Conservation (phyloP, 2,329 filamentous ascomycete species). For the Fusarium longipes region DNA sequence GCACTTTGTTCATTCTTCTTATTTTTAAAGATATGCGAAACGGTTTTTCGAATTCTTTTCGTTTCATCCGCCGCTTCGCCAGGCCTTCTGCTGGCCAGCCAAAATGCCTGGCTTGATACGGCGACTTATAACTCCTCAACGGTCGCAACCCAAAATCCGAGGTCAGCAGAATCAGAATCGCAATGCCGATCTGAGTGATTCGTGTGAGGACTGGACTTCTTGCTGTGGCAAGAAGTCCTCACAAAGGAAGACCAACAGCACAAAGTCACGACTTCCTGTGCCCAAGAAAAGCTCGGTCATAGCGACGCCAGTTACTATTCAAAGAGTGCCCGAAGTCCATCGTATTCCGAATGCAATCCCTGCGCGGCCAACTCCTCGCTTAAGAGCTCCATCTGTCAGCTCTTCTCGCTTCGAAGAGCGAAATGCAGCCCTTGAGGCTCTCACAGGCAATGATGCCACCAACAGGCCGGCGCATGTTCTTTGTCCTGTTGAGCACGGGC, state of each 20-base stretch:
- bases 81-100: conserved; percentile 18
- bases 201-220: conserved; percentile 37
- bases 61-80: conserved; percentile 30
- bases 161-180: conserved; percentile 18
- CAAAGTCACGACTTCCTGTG: conserved; percentile 41
- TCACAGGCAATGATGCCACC: conserved; percentile 41
- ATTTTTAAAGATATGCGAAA: conserved; percentile 36
- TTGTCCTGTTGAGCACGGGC: conserved; percentile 48
- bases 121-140: conserved; percentile 41
- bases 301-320: conserved; percentile 46
- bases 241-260: conserved; percentile 27
- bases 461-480: conserved; percentile 47
- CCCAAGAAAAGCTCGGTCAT: conserved; percentile 31
- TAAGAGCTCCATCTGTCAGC: conserved; percentile 55
- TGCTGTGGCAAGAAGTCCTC: conserved; percentile 31
- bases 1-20: conserved; percentile 6
- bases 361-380: conserved; percentile 52
- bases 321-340: conserved; percentile 54
- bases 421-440: conserved; percentile 46
- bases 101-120: conserved; percentile 44
- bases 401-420: conserved; percentile 59
- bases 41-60: conserved; percentile 16
- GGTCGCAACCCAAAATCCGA: conserved; percentile 16
- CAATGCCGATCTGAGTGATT: conserved; percentile 29
- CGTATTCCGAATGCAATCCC: conserved; percentile 54